Percentiles rank a stretch among this genome's conserved stretches.
Conservation (phyloP, 805 yeast species). For the Saturnispora halmiae region DNA sequence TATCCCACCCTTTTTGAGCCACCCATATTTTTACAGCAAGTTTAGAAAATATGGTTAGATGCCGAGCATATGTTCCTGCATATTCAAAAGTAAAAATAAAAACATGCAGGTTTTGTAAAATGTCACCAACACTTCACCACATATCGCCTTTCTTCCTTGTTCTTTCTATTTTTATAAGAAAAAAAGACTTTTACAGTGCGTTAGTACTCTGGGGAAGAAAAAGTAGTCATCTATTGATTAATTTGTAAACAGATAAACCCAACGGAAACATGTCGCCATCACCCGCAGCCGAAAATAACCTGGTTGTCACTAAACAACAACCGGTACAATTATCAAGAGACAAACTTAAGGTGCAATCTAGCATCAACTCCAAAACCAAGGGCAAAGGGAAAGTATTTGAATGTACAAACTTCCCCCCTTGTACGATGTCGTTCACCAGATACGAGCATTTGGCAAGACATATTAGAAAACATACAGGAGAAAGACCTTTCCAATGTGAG, state of each 20-base stretch:
- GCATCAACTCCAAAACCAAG: constrained; percentile 28
- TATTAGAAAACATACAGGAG: constrained; percentile 90
- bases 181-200: too few species aligned
- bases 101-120: background rate
- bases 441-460: constrained; percentile 91
- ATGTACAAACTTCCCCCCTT: constrained; percentile 79
- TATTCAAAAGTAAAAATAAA: background rate
- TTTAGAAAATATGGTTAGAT: background rate
- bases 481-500: constrained; percentile 82
- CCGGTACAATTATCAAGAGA: background rate
- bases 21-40: too few species aligned
- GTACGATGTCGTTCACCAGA: constrained; percentile 81
- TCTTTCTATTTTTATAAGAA: too few species aligned
- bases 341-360: constrained; percentile 1
- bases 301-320: too few species aligned
- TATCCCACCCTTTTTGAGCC: too few species aligned
- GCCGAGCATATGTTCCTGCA: background rate
- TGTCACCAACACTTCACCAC: too few species aligned
- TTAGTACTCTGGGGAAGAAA: too few species aligned
- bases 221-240: too few species aligned
- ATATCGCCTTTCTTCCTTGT: too few species aligned
- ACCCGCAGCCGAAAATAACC: too few species aligned
- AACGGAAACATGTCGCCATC: too few species aligned
- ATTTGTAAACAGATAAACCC: too few species aligned
- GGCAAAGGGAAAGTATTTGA: constrained; percentile 62